A percentile compares a stretch with the other conserved stretches of the same genome.
phyloP scores from a whole-genome alignment of 257 asterid genomes.

The Ehretia macrophylla region DNA sequence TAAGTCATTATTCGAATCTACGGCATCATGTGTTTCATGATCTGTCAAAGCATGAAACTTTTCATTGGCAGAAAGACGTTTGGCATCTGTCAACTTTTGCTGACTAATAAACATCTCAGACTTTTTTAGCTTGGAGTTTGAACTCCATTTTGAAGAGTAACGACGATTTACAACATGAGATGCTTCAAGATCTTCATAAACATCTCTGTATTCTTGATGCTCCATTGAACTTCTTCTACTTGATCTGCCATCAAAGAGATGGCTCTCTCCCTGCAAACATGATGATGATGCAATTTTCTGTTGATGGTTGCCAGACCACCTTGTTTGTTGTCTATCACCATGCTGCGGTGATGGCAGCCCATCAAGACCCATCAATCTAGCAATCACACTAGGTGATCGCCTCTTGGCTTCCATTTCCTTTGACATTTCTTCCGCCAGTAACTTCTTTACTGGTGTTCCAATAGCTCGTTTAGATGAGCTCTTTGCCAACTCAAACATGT shows the following conservation, averaged over 20 bases:
- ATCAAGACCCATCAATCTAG: constrained; percentile 85
- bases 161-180: constrained; percentile 58
- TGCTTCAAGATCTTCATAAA: constrained; percentile 86
- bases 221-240: constrained; percentile 45
- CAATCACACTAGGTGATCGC: constrained; percentile 58
- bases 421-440: constrained; percentile 72
- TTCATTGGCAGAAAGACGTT: constrained; percentile 20
- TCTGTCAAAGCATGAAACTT: constrained; percentile 1
- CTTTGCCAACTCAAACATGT: constrained; percentile 43
- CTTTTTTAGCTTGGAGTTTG: constrained; percentile 40
- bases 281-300: constrained; percentile 28
- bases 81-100: constrained; percentile 57
- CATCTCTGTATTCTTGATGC: constrained; percentile 65
- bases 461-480: constrained; percentile 35
- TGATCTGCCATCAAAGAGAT: constrained; percentile 23
- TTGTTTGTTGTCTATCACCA: constrained; percentile 47
- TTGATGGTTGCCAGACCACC: constrained; percentile 38
- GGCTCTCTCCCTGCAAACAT: constrained; percentile 23
- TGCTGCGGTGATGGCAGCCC: constrained; percentile 61
- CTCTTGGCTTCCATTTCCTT: constrained; percentile 58
- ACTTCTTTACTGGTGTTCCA: constrained; percentile 64
- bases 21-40: constrained; percentile 44
- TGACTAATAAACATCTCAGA: constrained; percentile 51
- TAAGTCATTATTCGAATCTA: constrained; percentile 17
- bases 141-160: constrained; percentile 61